phyloP scores from a whole-genome alignment of 2,329 filamentous ascomycete species.

The Sporothrix brunneoviolacea region DNA sequence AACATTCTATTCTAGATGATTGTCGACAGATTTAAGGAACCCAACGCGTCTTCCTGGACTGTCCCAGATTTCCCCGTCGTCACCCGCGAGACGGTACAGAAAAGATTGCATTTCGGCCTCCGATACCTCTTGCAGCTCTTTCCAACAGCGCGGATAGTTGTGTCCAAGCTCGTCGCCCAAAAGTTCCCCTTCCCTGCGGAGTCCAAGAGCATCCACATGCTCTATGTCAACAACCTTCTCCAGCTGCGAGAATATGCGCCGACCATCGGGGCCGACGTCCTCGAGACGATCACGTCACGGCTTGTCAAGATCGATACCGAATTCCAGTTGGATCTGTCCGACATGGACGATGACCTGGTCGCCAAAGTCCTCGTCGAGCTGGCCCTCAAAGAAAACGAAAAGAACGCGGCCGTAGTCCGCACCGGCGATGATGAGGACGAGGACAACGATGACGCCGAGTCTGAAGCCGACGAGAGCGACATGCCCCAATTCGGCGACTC shows the following conservation, averaged over 20 bases:
- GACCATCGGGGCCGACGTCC: slow-evolving; percentile 69
- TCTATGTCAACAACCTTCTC: slow-evolving; percentile 83
- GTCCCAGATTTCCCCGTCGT: slow-evolving; percentile 53
- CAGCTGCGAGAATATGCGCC: slow-evolving; percentile 70
- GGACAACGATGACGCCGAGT: slow-evolving; percentile 29
- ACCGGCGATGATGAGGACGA: background rate
- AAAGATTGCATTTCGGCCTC: slow-evolving; percentile 68
- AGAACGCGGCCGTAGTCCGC: background rate
- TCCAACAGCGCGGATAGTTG: slow-evolving; percentile 65
- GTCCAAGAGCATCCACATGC: slow-evolving; percentile 68
- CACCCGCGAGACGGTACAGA: slow-evolving; percentile 57
- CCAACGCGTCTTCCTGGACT: slow-evolving; percentile 38
- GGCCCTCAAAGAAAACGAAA: slow-evolving; percentile 17
- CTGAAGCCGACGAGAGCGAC: slow-evolving; percentile 55
- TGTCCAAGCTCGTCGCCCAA: slow-evolving; percentile 58
- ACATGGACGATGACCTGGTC: slow-evolving; percentile 82
- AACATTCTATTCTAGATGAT: too few species aligned
- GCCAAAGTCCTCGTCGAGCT: slow-evolving; percentile 60
- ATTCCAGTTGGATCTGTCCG: slow-evolving; percentile 88
- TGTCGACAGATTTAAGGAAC: slow-evolving; percentile 65
- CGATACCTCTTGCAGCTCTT: slow-evolving; percentile 73
- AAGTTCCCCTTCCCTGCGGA: slow-evolving; percentile 75
- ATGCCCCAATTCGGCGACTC: slow-evolving; percentile 63
- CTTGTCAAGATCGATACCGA: slow-evolving; percentile 93
- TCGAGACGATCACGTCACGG: slow-evolving; percentile 76